phyloP scores from a whole-genome alignment of 768 basidiomycete species.

The Macrocybe gigantea region DNA sequence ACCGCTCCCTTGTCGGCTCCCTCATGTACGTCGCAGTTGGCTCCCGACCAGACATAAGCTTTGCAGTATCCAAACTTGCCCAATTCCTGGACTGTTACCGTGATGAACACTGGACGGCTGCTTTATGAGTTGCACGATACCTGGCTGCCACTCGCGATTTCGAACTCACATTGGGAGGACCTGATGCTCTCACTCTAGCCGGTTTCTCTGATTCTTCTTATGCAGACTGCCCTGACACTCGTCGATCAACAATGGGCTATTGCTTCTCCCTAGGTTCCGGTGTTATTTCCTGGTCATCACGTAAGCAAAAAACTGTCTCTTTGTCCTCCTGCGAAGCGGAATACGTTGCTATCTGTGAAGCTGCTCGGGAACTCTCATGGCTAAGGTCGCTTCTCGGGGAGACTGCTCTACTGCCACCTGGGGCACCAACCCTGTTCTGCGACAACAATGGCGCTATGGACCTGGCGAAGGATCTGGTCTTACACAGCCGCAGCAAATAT shows the following conservation, averaged over 20 bases:
- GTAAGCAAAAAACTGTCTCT: conserved; percentile 4
- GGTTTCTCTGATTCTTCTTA: conserved; percentile 4
- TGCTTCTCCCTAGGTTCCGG: background rate
- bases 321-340: too few relatives aligned
- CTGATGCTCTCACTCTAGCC: background rate
- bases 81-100: background rate
- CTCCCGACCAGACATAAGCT: conserved; percentile 17
- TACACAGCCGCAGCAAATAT: conserved; percentile 2
- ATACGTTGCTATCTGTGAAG: conserved; percentile 2
- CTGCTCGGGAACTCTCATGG: background rate
- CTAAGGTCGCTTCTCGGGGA: background rate
- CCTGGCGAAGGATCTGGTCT: conserved; percentile 5
- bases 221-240: background rate
- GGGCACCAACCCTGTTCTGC: background rate
- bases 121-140: conserved; percentile 2
- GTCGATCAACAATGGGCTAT: background rate
- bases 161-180: background rate
- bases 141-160: background rate
- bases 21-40: conserved; percentile 17
- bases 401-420: background rate
- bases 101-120: conserved; percentile 3
- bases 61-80: background rate
- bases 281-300: conserved; percentile 1
- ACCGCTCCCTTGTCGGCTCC: conserved; percentile 12
- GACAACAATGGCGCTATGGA: conserved; percentile 11